phyloP scores from a whole-genome alignment of 495 filamentous ascomycete species.

The Neurospora cerealis region DNA sequence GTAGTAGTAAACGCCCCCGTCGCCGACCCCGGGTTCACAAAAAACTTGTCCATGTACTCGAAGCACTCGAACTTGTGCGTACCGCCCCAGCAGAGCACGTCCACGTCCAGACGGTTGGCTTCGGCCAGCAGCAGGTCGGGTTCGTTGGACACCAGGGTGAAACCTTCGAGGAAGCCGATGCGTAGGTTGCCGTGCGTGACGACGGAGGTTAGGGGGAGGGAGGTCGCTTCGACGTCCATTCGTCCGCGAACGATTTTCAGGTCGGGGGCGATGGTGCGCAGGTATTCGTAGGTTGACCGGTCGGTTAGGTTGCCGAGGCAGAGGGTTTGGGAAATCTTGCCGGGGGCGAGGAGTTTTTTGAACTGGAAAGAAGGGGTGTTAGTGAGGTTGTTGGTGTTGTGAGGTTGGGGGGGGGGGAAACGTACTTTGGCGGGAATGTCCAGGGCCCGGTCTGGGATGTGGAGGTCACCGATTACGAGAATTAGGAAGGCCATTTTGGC shows the following conservation, averaged over 20 bases:
- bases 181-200: constrained; percentile 88
- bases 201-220: constrained; percentile 83
- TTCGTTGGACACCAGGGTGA: constrained; percentile 88
- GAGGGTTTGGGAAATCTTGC: constrained; percentile 95
- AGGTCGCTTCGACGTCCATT: constrained; percentile 86
- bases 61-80: constrained; percentile 97
- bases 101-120: constrained; percentile 90
- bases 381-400: not conserved
- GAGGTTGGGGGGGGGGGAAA: not conserved
- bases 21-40: constrained; percentile 94
- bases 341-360: constrained; percentile 93
- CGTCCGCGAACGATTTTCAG: constrained; percentile 92
- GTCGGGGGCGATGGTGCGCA: constrained; percentile 82
- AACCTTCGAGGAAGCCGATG: constrained; percentile 94
- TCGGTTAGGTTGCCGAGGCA: constrained; percentile 96
- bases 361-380: constrained; percentile 48
- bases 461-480: constrained; percentile 90
- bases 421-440: constrained; percentile 85
- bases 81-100: constrained; percentile 95
- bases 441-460: constrained; percentile 87
- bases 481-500: constrained; percentile 44
- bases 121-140: constrained; percentile 87
- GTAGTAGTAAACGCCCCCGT: constrained; percentile 67
- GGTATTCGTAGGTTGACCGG: constrained; percentile 88
- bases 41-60: constrained; percentile 97